phyloP scores from a whole-genome alignment of 2,329 filamentous ascomycete species.

The Bipolaris sorokiniana region DNA sequence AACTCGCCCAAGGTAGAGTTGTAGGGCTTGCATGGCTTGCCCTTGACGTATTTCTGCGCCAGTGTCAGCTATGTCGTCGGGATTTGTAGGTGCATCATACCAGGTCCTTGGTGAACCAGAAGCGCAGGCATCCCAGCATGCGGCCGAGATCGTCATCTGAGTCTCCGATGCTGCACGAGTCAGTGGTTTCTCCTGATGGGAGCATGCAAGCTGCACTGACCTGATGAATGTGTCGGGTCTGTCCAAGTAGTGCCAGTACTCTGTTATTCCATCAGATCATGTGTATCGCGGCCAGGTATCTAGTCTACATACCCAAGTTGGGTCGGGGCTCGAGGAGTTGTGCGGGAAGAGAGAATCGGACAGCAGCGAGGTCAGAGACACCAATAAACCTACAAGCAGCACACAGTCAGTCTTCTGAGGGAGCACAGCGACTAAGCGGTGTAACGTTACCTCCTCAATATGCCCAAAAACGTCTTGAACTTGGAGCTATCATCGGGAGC shows the following conservation, averaged over 20 bases:
- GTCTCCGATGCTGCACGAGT: slow-evolving; percentile 71
- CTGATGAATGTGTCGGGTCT: slow-evolving; percentile 86
- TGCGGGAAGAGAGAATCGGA: slow-evolving; percentile 93
- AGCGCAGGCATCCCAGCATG: slow-evolving; percentile 91
- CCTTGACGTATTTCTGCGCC: slow-evolving; percentile 88
- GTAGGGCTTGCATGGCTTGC: slow-evolving; percentile 98
- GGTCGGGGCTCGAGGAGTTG: slow-evolving; percentile 95
- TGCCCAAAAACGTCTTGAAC: slow-evolving; percentile 84
- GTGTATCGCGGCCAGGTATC: not conserved
- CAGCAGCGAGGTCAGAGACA: slow-evolving; percentile 91
- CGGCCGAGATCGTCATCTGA: slow-evolving; percentile 90
- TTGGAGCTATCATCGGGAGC: slow-evolving; percentile 81
- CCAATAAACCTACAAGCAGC: slow-evolving; percentile 78
- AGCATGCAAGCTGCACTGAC: slow-evolving; percentile 46
- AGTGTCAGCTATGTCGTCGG: slow-evolving; percentile 26
- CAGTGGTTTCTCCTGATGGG: slow-evolving; percentile 35
- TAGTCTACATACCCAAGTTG: slow-evolving; percentile 70
- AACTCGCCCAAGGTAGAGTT: slow-evolving; percentile 97
- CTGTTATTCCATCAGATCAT: slow-evolving; percentile 53
- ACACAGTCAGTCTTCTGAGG: slow-evolving; percentile 14
- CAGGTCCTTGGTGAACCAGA: slow-evolving; percentile 99
- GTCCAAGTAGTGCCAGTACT: slow-evolving; percentile 99
- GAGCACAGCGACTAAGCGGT: not conserved
- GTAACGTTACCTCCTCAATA: slow-evolving; percentile 76
- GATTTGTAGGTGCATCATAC: slow-evolving; percentile 48